These are phyloP conservation scores for Psilocybe azurescens DNA, from an alignment of 768 basidiomycete species.

Conservation along the genomic window DNA sequence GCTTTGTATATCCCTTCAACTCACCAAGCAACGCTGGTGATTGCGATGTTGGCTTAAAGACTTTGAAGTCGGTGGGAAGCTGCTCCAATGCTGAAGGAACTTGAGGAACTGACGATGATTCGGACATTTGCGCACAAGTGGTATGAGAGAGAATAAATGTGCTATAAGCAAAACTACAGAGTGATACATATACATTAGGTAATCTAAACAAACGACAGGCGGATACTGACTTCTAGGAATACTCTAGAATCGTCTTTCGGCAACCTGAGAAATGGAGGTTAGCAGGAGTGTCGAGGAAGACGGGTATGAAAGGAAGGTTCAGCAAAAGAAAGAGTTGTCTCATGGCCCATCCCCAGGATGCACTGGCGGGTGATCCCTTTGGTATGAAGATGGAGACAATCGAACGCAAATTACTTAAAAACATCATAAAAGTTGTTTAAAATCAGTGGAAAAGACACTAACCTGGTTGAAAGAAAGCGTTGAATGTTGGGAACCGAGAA, in stretches of 20 bases:
- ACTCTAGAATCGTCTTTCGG: background rate
- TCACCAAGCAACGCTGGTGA: slow-evolving; percentile 23
- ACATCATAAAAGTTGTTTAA: slow-evolving; percentile 46
- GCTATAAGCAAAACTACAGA: slow-evolving; percentile 1
- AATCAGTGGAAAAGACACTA: slow-evolving; percentile 8
- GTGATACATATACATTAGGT: slow-evolving; percentile 23
- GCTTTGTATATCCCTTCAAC: background rate
- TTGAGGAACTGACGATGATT: slow-evolving; percentile 1
- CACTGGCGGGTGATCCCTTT: slow-evolving; percentile 82
- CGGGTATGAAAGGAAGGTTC: slow-evolving; percentile 34
- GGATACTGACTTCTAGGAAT: background rate
- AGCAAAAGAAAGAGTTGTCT: slow-evolving; percentile 65
- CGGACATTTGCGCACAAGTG: slow-evolving; percentile 7
- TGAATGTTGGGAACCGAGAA: background rate
- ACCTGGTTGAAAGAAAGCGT: slow-evolving; percentile 10
- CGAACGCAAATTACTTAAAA: slow-evolving; percentile 91
- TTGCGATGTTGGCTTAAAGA: slow-evolving; percentile 31
- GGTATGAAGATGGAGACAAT: slow-evolving; percentile 58
- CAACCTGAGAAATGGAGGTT: slow-evolving; percentile 5
- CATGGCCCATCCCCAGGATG: slow-evolving; percentile 71
- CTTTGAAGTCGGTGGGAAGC: slow-evolving; percentile 29
- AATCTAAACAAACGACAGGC: slow-evolving; percentile 18
- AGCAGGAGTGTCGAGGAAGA: slow-evolving; percentile 8
- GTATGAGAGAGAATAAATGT: slow-evolving; percentile 6
- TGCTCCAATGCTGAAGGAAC: background rate